Conservation (phyloP, 306 rosid species). For the Ceratonia siliqua region DNA sequence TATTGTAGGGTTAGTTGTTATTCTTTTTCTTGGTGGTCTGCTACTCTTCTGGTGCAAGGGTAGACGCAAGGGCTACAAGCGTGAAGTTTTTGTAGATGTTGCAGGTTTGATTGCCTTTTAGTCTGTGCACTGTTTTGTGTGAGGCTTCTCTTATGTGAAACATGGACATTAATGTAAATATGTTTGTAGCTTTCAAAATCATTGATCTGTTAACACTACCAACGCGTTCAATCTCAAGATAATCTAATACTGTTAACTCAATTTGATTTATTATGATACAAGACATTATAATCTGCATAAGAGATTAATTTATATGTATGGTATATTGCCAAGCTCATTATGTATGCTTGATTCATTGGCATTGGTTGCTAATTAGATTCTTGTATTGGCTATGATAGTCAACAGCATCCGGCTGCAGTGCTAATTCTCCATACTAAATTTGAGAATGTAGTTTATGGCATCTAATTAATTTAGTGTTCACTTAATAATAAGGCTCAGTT, state of each 20-base stretch:
- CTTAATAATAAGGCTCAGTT: neutral
- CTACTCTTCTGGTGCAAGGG: constrained; percentile 61
- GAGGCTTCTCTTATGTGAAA: constrained; percentile 25
- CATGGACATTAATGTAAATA: neutral
- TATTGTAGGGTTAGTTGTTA: constrained; percentile 54
- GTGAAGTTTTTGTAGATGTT: constrained; percentile 91
- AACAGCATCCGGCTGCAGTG: constrained; percentile 11
- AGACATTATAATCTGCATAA: neutral
- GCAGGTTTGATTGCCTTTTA: constrained; percentile 66
- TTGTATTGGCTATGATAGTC: neutral
- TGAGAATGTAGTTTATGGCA: neutral
- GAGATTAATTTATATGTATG: neutral
- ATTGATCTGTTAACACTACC: constrained; percentile 1
- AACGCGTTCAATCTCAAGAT: constrained; percentile 2
- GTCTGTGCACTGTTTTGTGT: constrained; percentile 25
- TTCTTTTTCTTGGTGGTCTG: constrained; percentile 56
- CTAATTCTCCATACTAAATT: neutral
- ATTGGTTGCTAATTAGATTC: neutral
- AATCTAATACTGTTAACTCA: neutral
- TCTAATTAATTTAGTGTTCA: neutral
- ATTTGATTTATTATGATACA: neutral
- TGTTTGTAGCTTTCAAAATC: constrained; percentile 19
- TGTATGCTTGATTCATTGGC: neutral
- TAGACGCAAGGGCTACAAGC: constrained; percentile 66
- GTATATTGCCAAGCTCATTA: neutral